Base-by-base conservation (phyloP, 352 stramenopile species). In the Pythium rhizo-oryzae region DNA sequence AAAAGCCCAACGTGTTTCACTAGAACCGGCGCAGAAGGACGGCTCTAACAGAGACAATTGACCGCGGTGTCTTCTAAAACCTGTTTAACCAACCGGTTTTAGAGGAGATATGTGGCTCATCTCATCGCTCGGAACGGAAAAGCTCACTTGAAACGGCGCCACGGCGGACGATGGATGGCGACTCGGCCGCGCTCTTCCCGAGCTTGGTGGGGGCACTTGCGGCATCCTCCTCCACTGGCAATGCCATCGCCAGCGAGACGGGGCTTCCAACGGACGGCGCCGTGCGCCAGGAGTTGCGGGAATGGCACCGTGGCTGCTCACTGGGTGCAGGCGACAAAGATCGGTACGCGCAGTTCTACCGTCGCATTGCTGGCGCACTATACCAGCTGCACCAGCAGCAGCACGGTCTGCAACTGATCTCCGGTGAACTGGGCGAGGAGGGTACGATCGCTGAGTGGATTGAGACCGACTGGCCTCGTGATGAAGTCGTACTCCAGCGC, bases 261-360 rank as follows among this genome's bases (percentile, higher is more conserved):
- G 6, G 11, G 3, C 23, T n/a, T 12, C 16, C 30, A 33, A 21
- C 33, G 8, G 33, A 58, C 13, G 47, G 24, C 13, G 33, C 46
- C 0, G 46, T 37, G 24, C 46, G 56, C 2, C 18, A 15, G 28
- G 64, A 65, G 39, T 47, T 70, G 1, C 15, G 61, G 25, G 47
- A 65, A 28, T 70, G 64, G 64, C 61, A 50, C 56, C 30, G 55
- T 30, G 49, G 11, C 13, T 8, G 19, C 15, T 37, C 55, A 8
- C 55, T 62, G 30, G n/a, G 24, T 19, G 28, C 11, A 4, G 7
- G 16, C 24, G 51, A 37, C n/a, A 46, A 30, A 37, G 46, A 39
- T 16, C 16, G 33, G 9, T 71, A 71, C 35, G 41, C 30, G 3
- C 39, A 21, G 8, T 58, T 71, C 21, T 71, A 71, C 47, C 41